Conservation (phyloP, 345 rosid species). For the Rhodamnia rubescens region DNA sequence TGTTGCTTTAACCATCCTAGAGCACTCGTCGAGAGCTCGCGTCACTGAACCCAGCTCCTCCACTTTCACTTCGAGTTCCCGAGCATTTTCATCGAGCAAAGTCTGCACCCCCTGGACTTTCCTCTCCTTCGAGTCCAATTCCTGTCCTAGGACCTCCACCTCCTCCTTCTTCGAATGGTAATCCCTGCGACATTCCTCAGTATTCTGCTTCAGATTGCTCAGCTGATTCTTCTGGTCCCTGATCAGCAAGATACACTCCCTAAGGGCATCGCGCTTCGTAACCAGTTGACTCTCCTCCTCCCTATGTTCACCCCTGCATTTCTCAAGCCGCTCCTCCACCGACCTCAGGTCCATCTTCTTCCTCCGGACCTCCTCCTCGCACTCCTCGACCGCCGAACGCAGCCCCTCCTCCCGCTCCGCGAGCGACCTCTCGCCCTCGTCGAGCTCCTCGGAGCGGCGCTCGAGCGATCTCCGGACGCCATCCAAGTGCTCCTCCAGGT, state of each 20-base stretch:
- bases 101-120: neutral
- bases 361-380: neutral
- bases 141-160: neutral
- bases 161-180: neutral
- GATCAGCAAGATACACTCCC: neutral
- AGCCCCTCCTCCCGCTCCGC: neutral
- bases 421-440: neutral
- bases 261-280: neutral
- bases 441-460: neutral
- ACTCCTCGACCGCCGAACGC: neutral
- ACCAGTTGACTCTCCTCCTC: neutral
- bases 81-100: no score
- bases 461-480: neutral
- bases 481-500: constrained; percentile 4
- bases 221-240: neutral
- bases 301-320: neutral
- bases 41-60: no score
- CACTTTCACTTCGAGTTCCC: no score
- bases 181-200: neutral
- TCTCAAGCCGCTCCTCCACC: neutral
- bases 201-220: neutral
- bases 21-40: no score
- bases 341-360: constrained; percentile 6
- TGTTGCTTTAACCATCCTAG: no score
- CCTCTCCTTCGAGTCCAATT: neutral